These are phyloP conservation scores for Colletotrichum sp. DNA, from an alignment of 2,329 filamentous ascomycete species.

Conservation along the genomic window DNA sequence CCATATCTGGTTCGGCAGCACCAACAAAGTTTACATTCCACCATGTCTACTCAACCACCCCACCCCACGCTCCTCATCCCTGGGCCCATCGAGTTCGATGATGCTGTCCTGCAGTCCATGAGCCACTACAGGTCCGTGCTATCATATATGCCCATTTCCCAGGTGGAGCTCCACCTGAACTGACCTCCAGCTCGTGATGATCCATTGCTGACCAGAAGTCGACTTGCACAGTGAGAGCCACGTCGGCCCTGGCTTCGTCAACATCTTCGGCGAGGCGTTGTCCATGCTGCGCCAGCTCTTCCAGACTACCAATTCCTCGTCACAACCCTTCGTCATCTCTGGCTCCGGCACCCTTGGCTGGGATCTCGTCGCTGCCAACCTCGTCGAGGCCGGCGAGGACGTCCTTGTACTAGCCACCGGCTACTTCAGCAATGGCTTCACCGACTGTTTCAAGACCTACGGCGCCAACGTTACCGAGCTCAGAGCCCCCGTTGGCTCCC, in stretches of 20 bases:
- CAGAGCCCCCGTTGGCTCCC: conserved; percentile 85
- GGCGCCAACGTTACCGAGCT: conserved; percentile 90
- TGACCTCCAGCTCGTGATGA: background rate
- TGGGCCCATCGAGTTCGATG: conserved; percentile 97
- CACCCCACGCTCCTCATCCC: conserved; percentile 88
- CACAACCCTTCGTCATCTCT: conserved; percentile 92
- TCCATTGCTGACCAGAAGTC: conserved; percentile 17
- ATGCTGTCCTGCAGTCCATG: conserved; percentile 95
- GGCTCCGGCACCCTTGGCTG: conserved; percentile 96
- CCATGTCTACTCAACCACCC: conserved; percentile 66
- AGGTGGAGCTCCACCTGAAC: background rate
- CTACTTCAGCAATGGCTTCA: conserved; percentile 96
- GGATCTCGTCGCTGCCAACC: conserved; percentile 94
- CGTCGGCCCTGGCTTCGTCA: conserved; percentile 87
- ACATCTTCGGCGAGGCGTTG: conserved; percentile 88
- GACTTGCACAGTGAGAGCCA: conserved; percentile 78
- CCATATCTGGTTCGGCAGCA: background rate
- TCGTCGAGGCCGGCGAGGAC: conserved; percentile 87
- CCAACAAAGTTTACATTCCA: conserved; percentile 27
- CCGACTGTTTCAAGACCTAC: conserved; percentile 89
- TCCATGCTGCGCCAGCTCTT: conserved; percentile 91
- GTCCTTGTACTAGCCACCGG: conserved; percentile 93
- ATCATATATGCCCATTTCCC: background rate
- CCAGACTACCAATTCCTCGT: conserved; percentile 80
- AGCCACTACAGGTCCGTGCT: conserved; percentile 80